A percentile compares a stretch with the other conserved stretches of the same genome.
These are phyloP conservation scores for Lentinula novae-zelandiae DNA, from an alignment of 1,284 basidiomycete genomes.

Conservation along the genomic window DNA sequence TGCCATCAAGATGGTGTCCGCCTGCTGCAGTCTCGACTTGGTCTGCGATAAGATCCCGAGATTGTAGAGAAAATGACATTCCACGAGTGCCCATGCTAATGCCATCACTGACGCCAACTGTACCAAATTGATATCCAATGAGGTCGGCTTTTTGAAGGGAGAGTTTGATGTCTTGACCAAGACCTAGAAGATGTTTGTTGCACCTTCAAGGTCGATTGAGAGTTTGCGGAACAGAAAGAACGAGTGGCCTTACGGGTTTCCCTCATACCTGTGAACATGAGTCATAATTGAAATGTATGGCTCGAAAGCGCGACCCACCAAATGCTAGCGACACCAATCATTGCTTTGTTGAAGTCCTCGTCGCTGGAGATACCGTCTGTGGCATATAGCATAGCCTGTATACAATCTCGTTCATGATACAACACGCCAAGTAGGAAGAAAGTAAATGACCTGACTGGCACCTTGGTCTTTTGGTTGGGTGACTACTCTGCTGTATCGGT, in stretches of 20 bases:
- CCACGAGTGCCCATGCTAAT: constrained; percentile 95
- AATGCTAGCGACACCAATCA: constrained; percentile 93
- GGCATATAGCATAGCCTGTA: constrained; percentile 92
- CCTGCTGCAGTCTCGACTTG: constrained; percentile 95
- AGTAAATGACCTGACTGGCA: constrained; percentile 72
- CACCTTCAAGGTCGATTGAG: constrained; percentile 50
- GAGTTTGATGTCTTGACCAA: constrained; percentile 84
- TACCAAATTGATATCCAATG: constrained; percentile 96
- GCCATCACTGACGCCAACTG: constrained; percentile 95
- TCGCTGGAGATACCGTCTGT: constrained; percentile 83
- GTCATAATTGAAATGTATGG: constrained; percentile 4
- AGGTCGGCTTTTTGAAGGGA: constrained; percentile 73
- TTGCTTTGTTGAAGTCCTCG: constrained; percentile 86
- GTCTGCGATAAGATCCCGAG: constrained; percentile 95
- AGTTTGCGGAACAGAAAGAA: constrained; percentile 5
- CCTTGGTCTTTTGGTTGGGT: constrained; percentile 92
- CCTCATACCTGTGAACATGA: constrained; percentile 69
- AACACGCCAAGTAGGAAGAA: constrained; percentile 9
- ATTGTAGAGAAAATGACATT: constrained; percentile 95
- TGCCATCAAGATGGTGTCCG: constrained; percentile 97
- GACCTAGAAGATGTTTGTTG: constrained; percentile 87
- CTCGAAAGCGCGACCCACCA: constrained; percentile 58
- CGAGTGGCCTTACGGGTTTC: constrained; percentile 67
- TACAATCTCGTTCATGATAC: constrained; percentile 1
- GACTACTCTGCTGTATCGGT: constrained; percentile 79